Conservation (phyloP, 75 land plant species). For the Selaginella tamariscina region DNA sequence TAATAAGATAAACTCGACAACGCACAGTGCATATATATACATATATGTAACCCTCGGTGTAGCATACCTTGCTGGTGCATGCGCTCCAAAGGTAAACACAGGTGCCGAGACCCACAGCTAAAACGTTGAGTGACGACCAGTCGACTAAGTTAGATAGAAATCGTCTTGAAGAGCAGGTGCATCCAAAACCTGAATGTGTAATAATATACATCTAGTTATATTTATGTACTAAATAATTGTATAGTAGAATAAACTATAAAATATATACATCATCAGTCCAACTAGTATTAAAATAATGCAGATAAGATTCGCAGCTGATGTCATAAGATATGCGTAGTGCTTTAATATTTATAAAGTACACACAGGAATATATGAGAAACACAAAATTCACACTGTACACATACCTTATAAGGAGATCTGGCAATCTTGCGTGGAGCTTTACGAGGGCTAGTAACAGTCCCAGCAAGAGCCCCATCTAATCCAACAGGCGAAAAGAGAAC, state of each 20-base stretch:
- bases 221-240: too few relatives aligned
- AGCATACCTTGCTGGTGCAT: conserved; percentile 64
- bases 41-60: too few relatives aligned
- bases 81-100: conserved; percentile 92
- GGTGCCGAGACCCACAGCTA: conserved; percentile 76
- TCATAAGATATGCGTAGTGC: too few relatives aligned
- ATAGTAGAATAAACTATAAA: too few relatives aligned
- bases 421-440: conserved; percentile 71
- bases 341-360: conserved; percentile 15
- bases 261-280: too few relatives aligned
- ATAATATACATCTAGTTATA: too few relatives aligned
- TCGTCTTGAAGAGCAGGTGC: conserved; percentile 90
- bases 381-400: not conserved
- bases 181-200: conserved; percentile 69
- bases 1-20: too few relatives aligned
- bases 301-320: too few relatives aligned
- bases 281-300: too few relatives aligned
- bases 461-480: conserved; percentile 36
- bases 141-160: conserved; percentile 77
- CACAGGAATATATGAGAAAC: conserved; percentile 13
- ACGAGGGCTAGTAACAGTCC: conserved; percentile 36
- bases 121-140: conserved; percentile 69
- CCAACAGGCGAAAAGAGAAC: conserved; percentile 36
- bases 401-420: conserved; percentile 74
- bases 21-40: too few relatives aligned